phyloP scores from a whole-genome alignment of 768 basidiomycete species.

The Mycena chlorophos region DNA sequence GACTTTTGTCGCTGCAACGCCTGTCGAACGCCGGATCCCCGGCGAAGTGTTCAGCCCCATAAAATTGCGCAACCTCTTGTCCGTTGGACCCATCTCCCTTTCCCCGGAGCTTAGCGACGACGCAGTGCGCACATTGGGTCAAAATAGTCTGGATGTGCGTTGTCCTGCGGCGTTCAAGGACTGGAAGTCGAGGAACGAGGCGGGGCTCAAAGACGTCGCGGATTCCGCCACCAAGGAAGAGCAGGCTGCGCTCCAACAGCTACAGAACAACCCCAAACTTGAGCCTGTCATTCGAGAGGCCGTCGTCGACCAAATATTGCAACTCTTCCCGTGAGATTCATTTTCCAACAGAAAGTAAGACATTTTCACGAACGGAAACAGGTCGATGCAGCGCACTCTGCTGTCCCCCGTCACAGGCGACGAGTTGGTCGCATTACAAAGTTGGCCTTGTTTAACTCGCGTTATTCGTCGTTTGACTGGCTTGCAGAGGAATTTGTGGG shows the following conservation, averaged over 20 bases:
- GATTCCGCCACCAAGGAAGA: constrained; percentile 8
- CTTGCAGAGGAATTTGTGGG: constrained; percentile 3
- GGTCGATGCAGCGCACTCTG: constrained; percentile 6
- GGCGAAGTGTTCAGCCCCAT: constrained; percentile 5
- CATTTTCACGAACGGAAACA: too few species aligned
- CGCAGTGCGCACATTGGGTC: constrained; percentile 28
- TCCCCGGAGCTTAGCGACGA: constrained; percentile 26
- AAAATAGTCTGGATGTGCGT: constrained; percentile 29
- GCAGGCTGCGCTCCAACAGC: constrained; percentile 7
- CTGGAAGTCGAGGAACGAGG: constrained; percentile 26
- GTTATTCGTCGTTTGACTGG: neutral
- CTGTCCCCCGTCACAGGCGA: constrained; percentile 13
- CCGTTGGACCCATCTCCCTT: constrained; percentile 25
- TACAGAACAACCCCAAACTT: constrained; percentile 9
- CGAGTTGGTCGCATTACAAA: constrained; percentile 5
- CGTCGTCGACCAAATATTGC: constrained; percentile 24
- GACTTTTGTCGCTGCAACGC: constrained; percentile 20
- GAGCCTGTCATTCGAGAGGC: constrained; percentile 26
- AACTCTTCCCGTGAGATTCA: constrained; percentile 11
- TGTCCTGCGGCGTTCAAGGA: constrained; percentile 23
- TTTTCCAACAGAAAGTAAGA: too few species aligned
- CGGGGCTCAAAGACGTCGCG: neutral
- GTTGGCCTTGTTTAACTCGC: neutral
- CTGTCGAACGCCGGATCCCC: neutral
- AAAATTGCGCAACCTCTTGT: constrained; percentile 26